These are phyloP conservation scores for Cronartium quercuum DNA, from an alignment of 1,284 basidiomycete species.

Conservation along the genomic window DNA sequence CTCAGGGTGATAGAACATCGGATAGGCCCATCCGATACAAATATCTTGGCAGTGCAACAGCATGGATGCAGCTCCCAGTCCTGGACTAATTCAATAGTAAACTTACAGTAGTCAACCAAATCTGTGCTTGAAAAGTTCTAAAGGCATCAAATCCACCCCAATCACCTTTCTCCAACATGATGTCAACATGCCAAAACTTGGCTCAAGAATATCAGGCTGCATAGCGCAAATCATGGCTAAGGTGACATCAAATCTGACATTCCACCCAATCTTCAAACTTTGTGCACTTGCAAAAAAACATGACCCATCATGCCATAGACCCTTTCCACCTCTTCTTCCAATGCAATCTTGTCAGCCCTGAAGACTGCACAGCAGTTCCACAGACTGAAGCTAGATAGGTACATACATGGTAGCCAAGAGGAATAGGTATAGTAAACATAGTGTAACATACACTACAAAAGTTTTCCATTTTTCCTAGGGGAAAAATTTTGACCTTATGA, in stretches of 20 bases:
- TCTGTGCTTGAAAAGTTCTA: neutral
- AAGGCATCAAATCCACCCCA: neutral
- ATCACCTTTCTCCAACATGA: neutral
- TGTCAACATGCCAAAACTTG: neutral
- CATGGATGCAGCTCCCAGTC: too few relatives aligned
- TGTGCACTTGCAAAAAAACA: neutral
- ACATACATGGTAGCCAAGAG: too few relatives aligned
- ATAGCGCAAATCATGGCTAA: neutral
- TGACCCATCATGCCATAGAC: neutral
- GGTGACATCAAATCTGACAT: neutral
- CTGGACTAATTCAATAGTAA: too few relatives aligned
- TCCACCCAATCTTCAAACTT: neutral
- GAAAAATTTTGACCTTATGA: too few relatives aligned
- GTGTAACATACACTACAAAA: too few relatives aligned
- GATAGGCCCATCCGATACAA: too few relatives aligned
- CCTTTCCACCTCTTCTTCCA: neutral
- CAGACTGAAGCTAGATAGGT: too few relatives aligned
- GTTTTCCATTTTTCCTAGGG: too few relatives aligned
- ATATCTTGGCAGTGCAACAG: too few relatives aligned
- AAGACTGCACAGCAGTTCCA: too few relatives aligned
- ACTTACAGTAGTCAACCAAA: neutral
- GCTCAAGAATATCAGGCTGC: neutral
- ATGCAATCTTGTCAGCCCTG: neutral
- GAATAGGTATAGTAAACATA: too few relatives aligned
- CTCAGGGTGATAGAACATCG: too few relatives aligned